A percentile compares a stretch with the other conserved stretches of the same genome.
phyloP scores from a whole-genome alignment of 2,329 filamentous ascomycete species.

The Ceratocystiopsis brevicomis region DNA sequence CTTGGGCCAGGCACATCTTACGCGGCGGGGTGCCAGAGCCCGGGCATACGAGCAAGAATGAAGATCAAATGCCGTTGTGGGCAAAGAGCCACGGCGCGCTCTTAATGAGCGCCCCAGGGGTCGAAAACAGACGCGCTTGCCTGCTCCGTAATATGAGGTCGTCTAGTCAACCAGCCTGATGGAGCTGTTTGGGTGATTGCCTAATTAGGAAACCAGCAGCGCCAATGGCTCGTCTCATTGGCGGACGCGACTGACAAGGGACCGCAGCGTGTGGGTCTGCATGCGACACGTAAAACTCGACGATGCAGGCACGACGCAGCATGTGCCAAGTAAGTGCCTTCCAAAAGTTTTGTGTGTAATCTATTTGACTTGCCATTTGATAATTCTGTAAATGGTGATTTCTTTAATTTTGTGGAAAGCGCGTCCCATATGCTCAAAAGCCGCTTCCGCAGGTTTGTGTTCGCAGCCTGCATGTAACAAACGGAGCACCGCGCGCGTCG shows the following conservation, averaged over 20 bases:
- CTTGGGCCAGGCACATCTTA: too few species aligned
- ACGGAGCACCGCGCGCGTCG: too few species aligned
- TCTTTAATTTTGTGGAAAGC: too few species aligned
- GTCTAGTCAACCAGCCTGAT: conserved; percentile 6
- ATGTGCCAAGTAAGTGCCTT: not conserved
- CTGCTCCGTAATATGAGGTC: conserved; percentile 2
- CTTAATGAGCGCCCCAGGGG: conserved; percentile 2
- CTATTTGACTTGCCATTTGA: not conserved
- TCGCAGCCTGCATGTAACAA: too few species aligned
- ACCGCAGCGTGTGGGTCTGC: conserved; percentile 5
- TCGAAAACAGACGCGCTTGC: conserved; percentile 8
- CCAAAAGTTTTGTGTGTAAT: not conserved
- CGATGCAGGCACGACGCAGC: too few species aligned
- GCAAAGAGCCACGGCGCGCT: too few species aligned
- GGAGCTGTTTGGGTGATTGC: conserved; percentile 9
- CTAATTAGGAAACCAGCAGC: conserved; percentile 4
- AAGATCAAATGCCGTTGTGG: too few species aligned
- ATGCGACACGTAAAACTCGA: conserved; percentile 6
- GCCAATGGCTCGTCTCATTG: conserved; percentile 10
- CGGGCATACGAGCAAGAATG: too few species aligned
- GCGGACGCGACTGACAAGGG: conserved; percentile 7
- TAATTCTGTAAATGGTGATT: not conserved
- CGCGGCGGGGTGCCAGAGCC: too few species aligned
- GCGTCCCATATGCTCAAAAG: too few species aligned
- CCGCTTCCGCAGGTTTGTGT: too few species aligned